Evolutionary conservation across 768 basidiomycete genomes (phyloP), one percentile per base, ranked within the genome.

Genomic region (Agaricus blazei): DNA sequence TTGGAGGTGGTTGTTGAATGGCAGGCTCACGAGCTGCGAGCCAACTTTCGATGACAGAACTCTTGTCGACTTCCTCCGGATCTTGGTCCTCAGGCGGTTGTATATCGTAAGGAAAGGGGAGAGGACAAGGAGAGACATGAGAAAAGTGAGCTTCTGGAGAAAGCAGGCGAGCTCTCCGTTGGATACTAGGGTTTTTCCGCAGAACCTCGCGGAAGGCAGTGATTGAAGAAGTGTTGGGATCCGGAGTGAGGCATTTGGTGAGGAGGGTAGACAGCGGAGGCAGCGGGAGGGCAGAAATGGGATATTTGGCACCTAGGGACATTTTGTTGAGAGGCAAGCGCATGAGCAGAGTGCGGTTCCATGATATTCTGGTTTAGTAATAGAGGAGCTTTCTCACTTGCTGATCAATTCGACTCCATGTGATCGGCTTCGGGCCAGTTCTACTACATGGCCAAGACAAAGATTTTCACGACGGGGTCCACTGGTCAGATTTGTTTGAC

Each of bases 21-120:
- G 75, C 61, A 24, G 87, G 75, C 62, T 98, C 93, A 57, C 82
- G 78, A 6, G 77, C 72, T 11, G 73, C 65, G 36, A 96, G 77
- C 87, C 92, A 94, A 60, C 79, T 73, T 67, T 94, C 95, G 27
- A 95, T 81, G 61, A 85, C 79, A 3, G 72, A 76, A 0, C 71
- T 76, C 63, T 84, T 80, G 65, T 85, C 82, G n/a, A 75, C 68
- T 7, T 66, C 66, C 0, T 68, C 67, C 1, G 68, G 70, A 15
- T 77, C 73, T n/a, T 79, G 68, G 42, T 77, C 75, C 31, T 74
- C 74, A 12, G 78, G 81, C 0, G 80, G 73, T 48, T 77, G 72
- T 26, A 96, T 83, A 31, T 83, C 74, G 68, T 88, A 93, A 0
- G 95, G 96, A 69, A 97, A 98, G 2, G 85, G 72, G 0, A 88